phyloP scores from a whole-genome alignment of 192 early-diverging fungal genomes.

The Tieghemiomyces parasiticus region DNA sequence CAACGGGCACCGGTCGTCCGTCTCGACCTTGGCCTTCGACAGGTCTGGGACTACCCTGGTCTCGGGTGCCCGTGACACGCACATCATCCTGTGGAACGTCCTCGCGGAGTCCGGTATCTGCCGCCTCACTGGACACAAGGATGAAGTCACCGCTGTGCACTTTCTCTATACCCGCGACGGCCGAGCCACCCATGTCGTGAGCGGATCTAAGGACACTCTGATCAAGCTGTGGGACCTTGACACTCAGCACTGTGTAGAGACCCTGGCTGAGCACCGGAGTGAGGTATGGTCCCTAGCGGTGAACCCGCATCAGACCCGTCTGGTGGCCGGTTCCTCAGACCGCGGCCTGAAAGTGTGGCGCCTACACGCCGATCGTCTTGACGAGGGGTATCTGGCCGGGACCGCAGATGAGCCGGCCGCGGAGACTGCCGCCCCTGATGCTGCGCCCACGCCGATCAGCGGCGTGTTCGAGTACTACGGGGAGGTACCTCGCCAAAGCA shows the following conservation, averaged over 20 bases:
- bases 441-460: conserved; percentile 21
- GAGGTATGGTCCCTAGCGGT: conserved; percentile 85
- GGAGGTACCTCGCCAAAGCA: conserved; percentile 59
- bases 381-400: not conserved
- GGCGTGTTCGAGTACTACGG: conserved; percentile 63
- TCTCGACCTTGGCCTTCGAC: conserved; percentile 76
- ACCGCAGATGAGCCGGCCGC: conserved; percentile 15
- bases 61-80: conserved; percentile 86
- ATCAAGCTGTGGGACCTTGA: conserved; percentile 93
- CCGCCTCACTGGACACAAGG: conserved; percentile 87
- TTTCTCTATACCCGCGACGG: conserved; percentile 31
- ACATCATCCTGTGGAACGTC: conserved; percentile 91
- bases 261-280: conserved; percentile 78
- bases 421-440: conserved; percentile 15
- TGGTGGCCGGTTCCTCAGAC: conserved; percentile 81
- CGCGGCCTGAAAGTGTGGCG: conserved; percentile 78
- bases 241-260: conserved; percentile 91
- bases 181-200: conserved; percentile 44
- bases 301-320: conserved; percentile 39
- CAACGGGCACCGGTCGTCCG: conserved; percentile 80
- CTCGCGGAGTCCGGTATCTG: conserved; percentile 79
- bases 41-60: conserved; percentile 62
- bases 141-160: conserved; percentile 66
- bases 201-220: conserved; percentile 89
- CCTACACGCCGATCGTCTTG: conserved; percentile 34